A percentile compares a stretch with the other conserved stretches of the same genome.
phyloP scores from a whole-genome alignment of 306 rosid species.

The Rosa lucieae region DNA sequence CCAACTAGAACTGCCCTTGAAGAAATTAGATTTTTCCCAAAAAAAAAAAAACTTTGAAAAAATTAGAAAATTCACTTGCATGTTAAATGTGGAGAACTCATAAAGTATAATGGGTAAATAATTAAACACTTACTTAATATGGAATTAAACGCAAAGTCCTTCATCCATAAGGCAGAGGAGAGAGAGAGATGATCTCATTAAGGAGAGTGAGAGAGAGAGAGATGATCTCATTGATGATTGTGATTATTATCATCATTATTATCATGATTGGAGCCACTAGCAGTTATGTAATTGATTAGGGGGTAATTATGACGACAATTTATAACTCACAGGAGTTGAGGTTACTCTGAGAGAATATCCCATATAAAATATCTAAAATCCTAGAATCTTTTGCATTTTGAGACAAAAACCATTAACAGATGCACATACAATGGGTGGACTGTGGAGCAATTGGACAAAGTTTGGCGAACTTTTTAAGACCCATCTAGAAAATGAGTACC shows the following conservation, averaged over 20 bases:
- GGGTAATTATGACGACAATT: background rate
- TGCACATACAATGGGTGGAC: background rate
- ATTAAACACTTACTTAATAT: no score
- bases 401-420: background rate
- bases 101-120: no score
- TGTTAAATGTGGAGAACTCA: no score
- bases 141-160: no score
- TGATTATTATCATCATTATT: background rate
- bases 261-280: background rate
- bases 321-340: background rate
- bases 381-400: background rate
- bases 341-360: background rate
- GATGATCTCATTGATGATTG: background rate
- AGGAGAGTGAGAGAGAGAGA: background rate
- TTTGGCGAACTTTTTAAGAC: background rate
- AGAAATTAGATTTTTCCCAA: no score
- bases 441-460: background rate
- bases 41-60: no score
- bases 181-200: no score
- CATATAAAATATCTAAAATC: background rate
- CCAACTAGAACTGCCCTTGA: no score
- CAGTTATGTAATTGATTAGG: background rate
- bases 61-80: no score
- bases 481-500: background rate
- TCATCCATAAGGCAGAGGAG: no score